Base-by-base conservation (phyloP, 306 rosid genomes). In the Ammopiptanthus mongolicus region DNA sequence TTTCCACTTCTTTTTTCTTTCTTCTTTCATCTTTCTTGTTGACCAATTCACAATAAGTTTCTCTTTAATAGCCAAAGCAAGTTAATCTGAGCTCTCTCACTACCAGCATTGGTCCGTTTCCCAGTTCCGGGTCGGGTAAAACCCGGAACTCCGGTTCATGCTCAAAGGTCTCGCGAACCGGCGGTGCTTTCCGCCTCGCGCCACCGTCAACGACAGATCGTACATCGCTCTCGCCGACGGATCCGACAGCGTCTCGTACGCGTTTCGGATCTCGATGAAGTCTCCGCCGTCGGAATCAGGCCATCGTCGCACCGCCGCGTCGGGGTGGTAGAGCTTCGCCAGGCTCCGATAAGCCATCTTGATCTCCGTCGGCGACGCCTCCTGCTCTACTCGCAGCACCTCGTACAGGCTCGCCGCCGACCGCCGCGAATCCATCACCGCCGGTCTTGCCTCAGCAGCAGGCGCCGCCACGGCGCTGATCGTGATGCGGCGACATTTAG, bases 61-160 rank as follows among this genome's bases (percentile, higher is more conserved):
- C 34, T 57, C 50, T 19, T 63, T 36, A 42, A 52, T 78, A 0
- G 7, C 23, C 50, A 0, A 31, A 31, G 17, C 7, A 4, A 46
- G 5, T 51, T 36, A 11, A 23, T 11, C 14, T 0, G 5, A 25
- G 21, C 48, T 13, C 87, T 8, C 72, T 47, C 60, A 50, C 5
- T 94, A 94, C 98, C 98, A 94, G 79, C 98, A 94, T 89, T 94
- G 98, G 29, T 94, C 97, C 21, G 97, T 94, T 72, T 94, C 97
- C 98, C 98, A 94, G 39, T 90, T 80, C 12, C 96, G 89, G 65
- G 86, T 84, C 79, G 83, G 3, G 75, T 80, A 77, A 52, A 76
- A 88, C 71, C 86, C 91, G 17, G 86, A 7, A 48, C 13, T 3
- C 23, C 42, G 48, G 18, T 55, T 67, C 33, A 55, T 73, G n/a